These are phyloP conservation scores for Panaeolus cyanescens DNA, from an alignment of 768 basidiomycete genomes.

Conservation along the genomic window DNA sequence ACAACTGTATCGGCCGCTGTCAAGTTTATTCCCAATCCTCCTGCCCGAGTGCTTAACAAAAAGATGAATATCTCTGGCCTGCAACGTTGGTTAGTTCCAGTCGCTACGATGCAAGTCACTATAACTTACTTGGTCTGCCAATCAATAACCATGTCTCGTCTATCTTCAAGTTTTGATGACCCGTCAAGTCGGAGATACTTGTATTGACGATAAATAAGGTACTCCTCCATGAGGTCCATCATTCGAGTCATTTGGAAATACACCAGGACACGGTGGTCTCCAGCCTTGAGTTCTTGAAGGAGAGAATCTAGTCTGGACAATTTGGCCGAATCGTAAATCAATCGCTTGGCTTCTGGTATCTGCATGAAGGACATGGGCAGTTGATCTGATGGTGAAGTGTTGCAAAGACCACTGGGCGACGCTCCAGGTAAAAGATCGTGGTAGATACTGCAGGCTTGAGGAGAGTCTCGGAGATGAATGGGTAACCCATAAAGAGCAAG, in stretches of 20 bases:
- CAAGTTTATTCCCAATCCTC: constrained; percentile 94
- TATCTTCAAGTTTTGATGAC: constrained; percentile 91
- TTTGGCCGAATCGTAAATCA: constrained; percentile 97
- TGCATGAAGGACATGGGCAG: constrained; percentile 83
- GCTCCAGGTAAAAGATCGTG: constrained; percentile 57
- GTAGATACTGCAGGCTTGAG: constrained; percentile 48
- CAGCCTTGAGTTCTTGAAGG: constrained; percentile 89
- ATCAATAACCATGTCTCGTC: constrained; percentile 98
- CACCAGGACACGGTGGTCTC: constrained; percentile 90
- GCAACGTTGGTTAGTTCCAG: constrained; percentile 6
- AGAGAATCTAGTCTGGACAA: constrained; percentile 86
- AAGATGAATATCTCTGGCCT: constrained; percentile 91
- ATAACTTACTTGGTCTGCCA: constrained; percentile 90
- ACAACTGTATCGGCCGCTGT: constrained; percentile 96
- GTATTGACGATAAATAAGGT: constrained; percentile 94
- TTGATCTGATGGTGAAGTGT: constrained; percentile 67
- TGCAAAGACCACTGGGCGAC: constrained; percentile 67
- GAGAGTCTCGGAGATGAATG: constrained; percentile 60
- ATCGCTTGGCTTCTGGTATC: constrained; percentile 91
- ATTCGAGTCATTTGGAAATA: constrained; percentile 99
- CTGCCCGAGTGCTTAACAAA: constrained; percentile 90
- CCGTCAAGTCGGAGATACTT: constrained; percentile 94
- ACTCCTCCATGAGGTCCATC: constrained; percentile 99
- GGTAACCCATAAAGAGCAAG: constrained; percentile 86
- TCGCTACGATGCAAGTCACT: neutral